These are phyloP conservation scores for Monilinia fructigena DNA, from an alignment of 2,329 filamentous ascomycete species.

Conservation along the genomic window DNA sequence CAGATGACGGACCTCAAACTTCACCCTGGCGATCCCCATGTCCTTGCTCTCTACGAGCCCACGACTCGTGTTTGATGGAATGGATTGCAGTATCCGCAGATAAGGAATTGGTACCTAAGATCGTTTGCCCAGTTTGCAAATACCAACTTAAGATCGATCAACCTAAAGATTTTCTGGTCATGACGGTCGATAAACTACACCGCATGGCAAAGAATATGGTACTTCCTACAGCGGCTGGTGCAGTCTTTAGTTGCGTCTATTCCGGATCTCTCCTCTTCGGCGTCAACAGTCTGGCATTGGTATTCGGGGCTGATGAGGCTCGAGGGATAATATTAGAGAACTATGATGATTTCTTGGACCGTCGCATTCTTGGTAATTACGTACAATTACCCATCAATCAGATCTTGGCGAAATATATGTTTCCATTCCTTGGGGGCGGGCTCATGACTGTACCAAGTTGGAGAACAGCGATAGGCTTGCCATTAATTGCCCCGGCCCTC, in stretches of 20 bases:
- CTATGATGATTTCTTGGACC: slow-evolving; percentile 10
- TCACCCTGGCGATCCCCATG: slow-evolving; percentile 81
- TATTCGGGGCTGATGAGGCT: slow-evolving; percentile 65
- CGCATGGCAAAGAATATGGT: slow-evolving; percentile 30
- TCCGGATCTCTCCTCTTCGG: slow-evolving; percentile 57
- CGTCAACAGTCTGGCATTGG: slow-evolving; percentile 59
- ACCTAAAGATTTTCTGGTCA: slow-evolving; percentile 69
- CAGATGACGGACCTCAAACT: slow-evolving; percentile 47
- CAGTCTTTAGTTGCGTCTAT: slow-evolving; percentile 46
- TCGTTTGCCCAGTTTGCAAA: slow-evolving; percentile 89
- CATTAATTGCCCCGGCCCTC: slow-evolving; percentile 66
- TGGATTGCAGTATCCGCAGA: slow-evolving; percentile 67
- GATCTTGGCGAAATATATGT: slow-evolving; percentile 19
- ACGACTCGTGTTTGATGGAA: slow-evolving; percentile 83
- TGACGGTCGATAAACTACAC: slow-evolving; percentile 30
- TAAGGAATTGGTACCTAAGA: slow-evolving; percentile 72
- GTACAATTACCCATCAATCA: slow-evolving; percentile 7
- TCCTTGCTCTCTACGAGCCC: slow-evolving; percentile 84
- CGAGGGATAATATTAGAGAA: slow-evolving; percentile 28
- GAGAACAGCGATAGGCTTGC: slow-evolving; percentile 51
- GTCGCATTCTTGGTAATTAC: slow-evolving; percentile 7
- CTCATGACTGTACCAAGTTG: slow-evolving; percentile 24
- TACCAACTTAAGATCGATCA: slow-evolving; percentile 73
- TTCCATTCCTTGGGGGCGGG: slow-evolving; percentile 35
- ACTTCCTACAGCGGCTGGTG: slow-evolving; percentile 37